Evolutionary conservation across 257 asterid genomes (phyloP), one percentile per base, ranked within the genome.

Genomic region (Salvia splendens): DNA sequence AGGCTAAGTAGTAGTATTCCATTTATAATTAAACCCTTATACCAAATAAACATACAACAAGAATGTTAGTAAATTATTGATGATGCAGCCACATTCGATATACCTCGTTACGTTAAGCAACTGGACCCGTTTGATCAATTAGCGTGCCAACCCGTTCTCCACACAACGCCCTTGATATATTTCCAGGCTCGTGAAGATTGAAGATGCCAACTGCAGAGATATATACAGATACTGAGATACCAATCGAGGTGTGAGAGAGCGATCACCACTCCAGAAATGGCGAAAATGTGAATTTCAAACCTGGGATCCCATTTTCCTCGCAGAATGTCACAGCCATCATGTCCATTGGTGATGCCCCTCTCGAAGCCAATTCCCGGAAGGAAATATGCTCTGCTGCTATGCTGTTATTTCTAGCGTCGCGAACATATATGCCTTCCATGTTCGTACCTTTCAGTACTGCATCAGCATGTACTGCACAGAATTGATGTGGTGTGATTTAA

Each of bases 171-270:
- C 89, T 92, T 32, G 98, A 89, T 75, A 92, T 86, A 65, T 89
- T 92, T 64, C 96, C 98, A 51, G 92, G 91, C 70, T 90, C 95
- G 36, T 81, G 95, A 77, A 92, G 87, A 82, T 87, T 92, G 80
- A 92, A 92, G 61, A 92, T 75, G 55, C 89, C 91, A 71, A 92
- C 98, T 92, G 96, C 91, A 75, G 55, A 65, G 65, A 30, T 46
- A 5, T 48, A 30, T 15, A n/a, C n/a, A n/a, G n/a, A n/a, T n/a
- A n/a, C n/a, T n/a, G n/a, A 36, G 20, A 32, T 32, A 20, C 43
- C 24, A 54, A 10, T 43, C 10, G 56, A 54, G 17, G n/a, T n/a
- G 43, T 3, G 11, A 40, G 60, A 1, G 51, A 40, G 8, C 8
- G 0, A 35, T 5, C 48, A 6, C 38, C 8, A 8, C 42, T 6